Base-by-base conservation (phyloP, 768 basidiomycete species). In the Galerina sulciceps region DNA sequence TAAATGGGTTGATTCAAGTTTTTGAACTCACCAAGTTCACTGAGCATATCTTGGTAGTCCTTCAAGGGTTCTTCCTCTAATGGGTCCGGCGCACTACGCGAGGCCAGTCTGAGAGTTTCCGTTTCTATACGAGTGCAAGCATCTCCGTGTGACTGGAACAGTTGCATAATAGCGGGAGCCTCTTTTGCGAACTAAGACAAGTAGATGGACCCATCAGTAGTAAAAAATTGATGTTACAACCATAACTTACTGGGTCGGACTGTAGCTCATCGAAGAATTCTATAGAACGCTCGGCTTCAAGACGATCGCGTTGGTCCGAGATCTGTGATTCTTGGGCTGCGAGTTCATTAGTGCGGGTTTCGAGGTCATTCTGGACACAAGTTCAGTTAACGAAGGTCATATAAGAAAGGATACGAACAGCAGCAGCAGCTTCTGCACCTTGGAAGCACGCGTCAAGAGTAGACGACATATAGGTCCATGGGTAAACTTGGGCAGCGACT, bases 381-480 rank as follows among this genome's bases (percentile, higher is more conserved):
- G 18, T 31, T 10, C 38, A 46, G 11, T 57, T 3, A 0, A 49
- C 10, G 20, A 34, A 34, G 17, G 57, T 38, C 40, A 44, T 14
- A 11, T 35, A 31, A 41, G 45, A 56, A 46, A 37, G 26, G 20
- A 10, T 20, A 17, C 73, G 10, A 60, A 71, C 79, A 54, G 69
- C 71, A 4, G 78, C 78, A 15, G 71, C 55, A 45, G 71, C 62
- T 65, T 81, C 75, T 11, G 81, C 72, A 14, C 69, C 59, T 17
- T 77, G 60, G 64, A 85, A 81, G 55, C 78, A 81, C 2, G 80
- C 80, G 14, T 85, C 82, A 34, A 87, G 71, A 1, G 81, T 81
- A 10, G 83, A 80, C 4, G 77, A 76, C 85, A 89, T 87, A 62
- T 81, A 83, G 26, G 80, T 57, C 86, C 86, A 88, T 59, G 86